Evolutionary conservation across 768 basidiomycete species (phyloP).

Genomic region (Podaxis pistillaris): DNA sequence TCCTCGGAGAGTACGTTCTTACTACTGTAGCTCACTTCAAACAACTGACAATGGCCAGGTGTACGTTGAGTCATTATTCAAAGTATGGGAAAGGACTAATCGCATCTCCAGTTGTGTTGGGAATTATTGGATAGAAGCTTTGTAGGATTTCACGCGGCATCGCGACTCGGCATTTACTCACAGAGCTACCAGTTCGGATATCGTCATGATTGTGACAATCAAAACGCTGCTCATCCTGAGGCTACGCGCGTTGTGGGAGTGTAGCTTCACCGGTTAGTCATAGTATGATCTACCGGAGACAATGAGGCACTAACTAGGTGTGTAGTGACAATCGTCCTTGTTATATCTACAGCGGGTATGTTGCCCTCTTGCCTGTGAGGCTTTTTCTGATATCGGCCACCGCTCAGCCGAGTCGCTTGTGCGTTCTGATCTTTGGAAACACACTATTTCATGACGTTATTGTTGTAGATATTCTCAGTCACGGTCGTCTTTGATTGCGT

Average conservation of each 20-base stretch:
- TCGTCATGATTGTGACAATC: neutral
- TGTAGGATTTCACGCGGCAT: neutral
- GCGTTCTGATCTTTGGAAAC: neutral
- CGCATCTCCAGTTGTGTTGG: neutral
- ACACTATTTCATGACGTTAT: neutral
- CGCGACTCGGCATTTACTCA: neutral
- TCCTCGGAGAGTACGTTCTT: neutral
- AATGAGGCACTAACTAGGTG: neutral
- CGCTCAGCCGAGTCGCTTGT: neutral
- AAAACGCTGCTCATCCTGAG: constrained; percentile 1
- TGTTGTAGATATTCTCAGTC: neutral
- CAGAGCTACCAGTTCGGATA: neutral
- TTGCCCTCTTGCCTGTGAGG: neutral
- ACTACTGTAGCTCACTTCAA: neutral
- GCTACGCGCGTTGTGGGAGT: neutral
- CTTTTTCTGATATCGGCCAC: neutral
- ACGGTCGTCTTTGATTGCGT: neutral
- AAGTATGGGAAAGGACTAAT: neutral
- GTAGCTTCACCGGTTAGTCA: neutral
- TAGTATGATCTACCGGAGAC: neutral
- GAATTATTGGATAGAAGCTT: neutral
- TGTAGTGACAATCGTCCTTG: neutral
- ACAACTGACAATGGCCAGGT: neutral
- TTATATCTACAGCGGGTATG: neutral
- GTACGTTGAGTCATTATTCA: neutral